These are phyloP conservation scores for Phanerochaete carnosa DNA, from an alignment of 768 basidiomycete species.

Conservation along the genomic window DNA sequence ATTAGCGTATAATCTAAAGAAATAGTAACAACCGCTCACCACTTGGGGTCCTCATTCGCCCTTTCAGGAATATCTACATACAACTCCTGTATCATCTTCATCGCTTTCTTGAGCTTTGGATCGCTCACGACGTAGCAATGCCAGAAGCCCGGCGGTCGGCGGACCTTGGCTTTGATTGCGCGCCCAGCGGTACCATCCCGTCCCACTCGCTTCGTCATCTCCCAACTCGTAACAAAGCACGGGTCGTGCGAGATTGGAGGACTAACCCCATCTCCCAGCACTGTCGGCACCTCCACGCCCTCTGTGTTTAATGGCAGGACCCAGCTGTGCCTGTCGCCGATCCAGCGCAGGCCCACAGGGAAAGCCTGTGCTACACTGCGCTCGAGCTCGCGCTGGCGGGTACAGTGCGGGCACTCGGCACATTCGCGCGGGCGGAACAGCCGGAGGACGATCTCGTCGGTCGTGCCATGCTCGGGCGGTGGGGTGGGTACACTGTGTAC, in stretches of 20 bases:
- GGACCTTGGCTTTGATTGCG: not conserved
- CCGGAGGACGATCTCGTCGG: not conserved
- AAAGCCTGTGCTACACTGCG: not conserved
- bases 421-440: not conserved
- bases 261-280: not conserved
- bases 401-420: not conserved
- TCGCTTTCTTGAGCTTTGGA: not conserved
- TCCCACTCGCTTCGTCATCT: not conserved
- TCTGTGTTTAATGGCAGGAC: conserved; percentile 9
- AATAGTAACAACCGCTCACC: not conserved
- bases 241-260: conserved; percentile 13
- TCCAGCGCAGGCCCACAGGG: conserved; percentile 8
- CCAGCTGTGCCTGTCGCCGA: conserved; percentile 19
- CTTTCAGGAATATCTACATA: not conserved
- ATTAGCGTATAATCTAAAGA: not conserved
- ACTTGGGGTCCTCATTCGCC: not conserved
- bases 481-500: conserved; percentile 3
- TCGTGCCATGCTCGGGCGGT: not conserved
- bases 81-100: conserved; percentile 1
- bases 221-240: conserved; percentile 14
- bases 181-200: not conserved
- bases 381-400: not conserved
- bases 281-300: conserved; percentile 1
- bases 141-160: not conserved
- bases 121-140: not conserved